phyloP scores from a whole-genome alignment of 352 stramenopile species.

The Phytophthora constricta region DNA sequence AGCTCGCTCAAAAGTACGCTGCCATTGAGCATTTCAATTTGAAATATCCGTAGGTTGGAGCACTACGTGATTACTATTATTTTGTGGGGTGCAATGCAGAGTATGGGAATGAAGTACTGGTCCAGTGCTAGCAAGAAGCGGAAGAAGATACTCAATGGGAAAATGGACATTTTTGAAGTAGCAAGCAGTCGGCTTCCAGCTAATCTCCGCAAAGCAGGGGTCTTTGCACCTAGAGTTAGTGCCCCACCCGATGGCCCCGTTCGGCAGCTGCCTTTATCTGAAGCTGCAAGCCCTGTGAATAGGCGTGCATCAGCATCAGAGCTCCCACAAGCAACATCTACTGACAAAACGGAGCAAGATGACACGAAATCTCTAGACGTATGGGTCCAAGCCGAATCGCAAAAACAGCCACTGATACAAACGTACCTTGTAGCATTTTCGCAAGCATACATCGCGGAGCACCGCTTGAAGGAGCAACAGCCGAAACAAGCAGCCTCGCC shows the following conservation, averaged over 20 bases:
- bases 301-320: background rate
- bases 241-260: background rate
- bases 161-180: constrained; percentile 41
- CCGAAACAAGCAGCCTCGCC: constrained; percentile 1
- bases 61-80: too few species aligned
- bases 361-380: constrained; percentile 15
- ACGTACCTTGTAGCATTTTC: constrained; percentile 20
- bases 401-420: constrained; percentile 19
- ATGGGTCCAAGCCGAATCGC: constrained; percentile 13
- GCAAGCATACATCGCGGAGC: constrained; percentile 14
- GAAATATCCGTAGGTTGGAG: too few species aligned
- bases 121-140: constrained; percentile 43
- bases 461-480: constrained; percentile 15
- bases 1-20: constrained; percentile 30
- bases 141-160: constrained; percentile 18
- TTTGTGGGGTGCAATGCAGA: too few species aligned
- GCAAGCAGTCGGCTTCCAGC: constrained; percentile 17
- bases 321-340: background rate
- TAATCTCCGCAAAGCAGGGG: constrained; percentile 8
- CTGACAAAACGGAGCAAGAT: background rate
- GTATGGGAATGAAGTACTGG: constrained; percentile 48
- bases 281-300: background rate
- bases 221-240: background rate
- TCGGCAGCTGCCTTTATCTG: background rate
- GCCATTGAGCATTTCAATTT: background rate